Evolutionary conservation across 2,329 filamentous ascomycete genomes (phyloP), one percentile per base, ranked within the genome.

Genomic region (Fusarium bulbicola): DNA sequence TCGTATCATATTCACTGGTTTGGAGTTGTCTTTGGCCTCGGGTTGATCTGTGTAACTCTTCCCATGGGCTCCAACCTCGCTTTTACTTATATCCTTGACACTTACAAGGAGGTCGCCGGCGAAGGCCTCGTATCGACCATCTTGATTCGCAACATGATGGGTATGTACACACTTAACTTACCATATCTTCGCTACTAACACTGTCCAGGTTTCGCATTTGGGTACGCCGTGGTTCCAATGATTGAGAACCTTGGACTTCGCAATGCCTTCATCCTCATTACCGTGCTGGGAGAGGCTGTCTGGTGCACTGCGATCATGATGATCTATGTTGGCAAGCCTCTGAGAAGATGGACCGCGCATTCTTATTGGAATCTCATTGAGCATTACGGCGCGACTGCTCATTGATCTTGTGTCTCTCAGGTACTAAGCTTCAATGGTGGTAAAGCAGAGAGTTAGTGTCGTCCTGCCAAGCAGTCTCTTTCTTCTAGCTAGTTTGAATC

Each of bases 1-100:
- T 76, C 73, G 1, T 70, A 75, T 24, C 61, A 68, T 0, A 76
- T 78, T 21, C 76, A 77, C 15, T 77, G 76, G 76, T 54, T 76
- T 11, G 76, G 74, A 5, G 65, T 78, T 21, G 74, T 75, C 1
- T 76, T 60, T 60, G 58, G 58, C 2, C 58, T 60, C 24, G 58
- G 58, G 3, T 18, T 60, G n/a, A 60, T 60, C 47, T 54, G 46
- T 15, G 14, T 60, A 5, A 60, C 58, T 26, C 37, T 60, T 10
- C 58, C 58, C 2, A 60, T 60, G 36, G 58, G 58, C 12, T 54
- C 58, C 7, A 60, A 53, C 14, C 58, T 60, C 6, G 58, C 58
- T 7, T 60, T 78, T 28, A 61, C 50, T 15, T 61, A 57, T 5
- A 61, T 61, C 39, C 37, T 61, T 11, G 59, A 61, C 18, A 57